Conservation (phyloP, 495 filamentous ascomycete species). For the Neurospora sp. region DNA sequence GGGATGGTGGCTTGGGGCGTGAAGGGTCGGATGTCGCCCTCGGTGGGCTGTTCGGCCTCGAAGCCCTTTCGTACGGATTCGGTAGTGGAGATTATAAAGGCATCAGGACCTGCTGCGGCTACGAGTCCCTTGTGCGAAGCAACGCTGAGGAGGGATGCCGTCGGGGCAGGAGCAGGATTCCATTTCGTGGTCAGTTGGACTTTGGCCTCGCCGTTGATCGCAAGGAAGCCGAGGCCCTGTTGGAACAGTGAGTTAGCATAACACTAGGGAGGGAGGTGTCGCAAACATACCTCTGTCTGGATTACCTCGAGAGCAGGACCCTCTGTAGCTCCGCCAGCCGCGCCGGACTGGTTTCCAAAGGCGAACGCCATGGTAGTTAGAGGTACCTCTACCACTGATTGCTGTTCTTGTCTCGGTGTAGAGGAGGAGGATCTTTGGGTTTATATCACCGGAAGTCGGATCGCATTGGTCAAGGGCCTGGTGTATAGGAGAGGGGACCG, state of each 20-base stretch:
- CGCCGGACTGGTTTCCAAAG: slow-evolving; percentile 33
- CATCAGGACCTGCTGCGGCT: slow-evolving; percentile 77
- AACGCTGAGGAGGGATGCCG: slow-evolving; percentile 75
- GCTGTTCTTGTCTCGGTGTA: background rate
- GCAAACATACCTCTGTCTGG: slow-evolving; percentile 34
- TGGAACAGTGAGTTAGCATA: slow-evolving; percentile 5
- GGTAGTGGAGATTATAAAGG: slow-evolving; percentile 66
- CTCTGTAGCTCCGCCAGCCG: slow-evolving; percentile 30
- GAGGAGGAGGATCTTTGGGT: background rate
- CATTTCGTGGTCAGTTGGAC: slow-evolving; percentile 73
- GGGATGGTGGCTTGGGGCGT: slow-evolving; percentile 62
- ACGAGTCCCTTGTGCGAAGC: slow-evolving; percentile 72
- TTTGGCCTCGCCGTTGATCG: slow-evolving; percentile 69
- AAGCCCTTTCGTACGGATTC: slow-evolving; percentile 70
- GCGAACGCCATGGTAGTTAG: slow-evolving; percentile 54
- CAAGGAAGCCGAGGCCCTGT: slow-evolving; percentile 74
- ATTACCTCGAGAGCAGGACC: slow-evolving; percentile 50
- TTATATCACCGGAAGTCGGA: background rate
- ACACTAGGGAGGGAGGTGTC: background rate
- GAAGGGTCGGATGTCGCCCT: slow-evolving; percentile 59
- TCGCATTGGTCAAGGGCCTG: background rate
- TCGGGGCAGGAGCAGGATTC: slow-evolving; percentile 67
- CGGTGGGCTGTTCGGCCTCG: slow-evolving; percentile 42
- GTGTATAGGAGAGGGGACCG: background rate
- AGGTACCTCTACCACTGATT: background rate